Conservation (phyloP, 1,139 yeast genomes). For the Zygotorulaspora mrakii region DNA sequence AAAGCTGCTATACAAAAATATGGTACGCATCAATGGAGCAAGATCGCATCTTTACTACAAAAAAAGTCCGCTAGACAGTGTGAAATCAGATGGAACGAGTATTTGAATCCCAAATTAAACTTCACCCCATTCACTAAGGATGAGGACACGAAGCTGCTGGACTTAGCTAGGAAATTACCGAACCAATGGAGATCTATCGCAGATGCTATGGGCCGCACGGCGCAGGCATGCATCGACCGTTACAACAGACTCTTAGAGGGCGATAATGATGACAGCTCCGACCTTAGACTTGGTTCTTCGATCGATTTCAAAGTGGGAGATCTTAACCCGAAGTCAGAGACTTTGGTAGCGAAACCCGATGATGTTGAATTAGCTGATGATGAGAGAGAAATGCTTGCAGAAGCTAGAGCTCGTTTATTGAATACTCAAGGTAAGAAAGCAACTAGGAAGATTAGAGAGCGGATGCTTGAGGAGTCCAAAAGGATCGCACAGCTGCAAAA, state of each 20-base stretch:
- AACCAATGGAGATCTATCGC: constrained; percentile 95
- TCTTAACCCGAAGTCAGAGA: constrained; percentile 67
- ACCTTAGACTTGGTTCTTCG: constrained; percentile 42
- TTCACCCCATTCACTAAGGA: constrained; percentile 66
- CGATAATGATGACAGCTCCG: constrained; percentile 55
- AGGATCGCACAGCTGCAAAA: constrained; percentile 75
- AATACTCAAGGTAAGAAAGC: constrained; percentile 96
- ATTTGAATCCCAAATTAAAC: constrained; percentile 70
- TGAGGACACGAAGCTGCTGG: constrained; percentile 71
- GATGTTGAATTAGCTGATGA: constrained; percentile 78
- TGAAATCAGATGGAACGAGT: constrained; percentile 89
- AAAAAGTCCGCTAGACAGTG: constrained; percentile 90
- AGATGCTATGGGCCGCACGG: constrained; percentile 75
- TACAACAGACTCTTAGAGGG: constrained; percentile 69
- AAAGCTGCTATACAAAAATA: constrained; percentile 90
- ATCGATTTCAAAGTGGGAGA: constrained; percentile 46
- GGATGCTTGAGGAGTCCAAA: constrained; percentile 70
- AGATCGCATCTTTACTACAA: constrained; percentile 82
- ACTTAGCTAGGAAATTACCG: constrained; percentile 68
- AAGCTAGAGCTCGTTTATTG: constrained; percentile 86
- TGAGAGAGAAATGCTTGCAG: constrained; percentile 87
- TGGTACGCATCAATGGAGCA: constrained; percentile 91
- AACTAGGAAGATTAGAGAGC: constrained; percentile 81
- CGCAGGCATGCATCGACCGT: constrained; percentile 84
- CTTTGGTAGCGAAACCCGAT: constrained; percentile 82